Conservation (phyloP, 2,329 filamentous ascomycete genomes). For the Sclerotinia trifoliorum region DNA sequence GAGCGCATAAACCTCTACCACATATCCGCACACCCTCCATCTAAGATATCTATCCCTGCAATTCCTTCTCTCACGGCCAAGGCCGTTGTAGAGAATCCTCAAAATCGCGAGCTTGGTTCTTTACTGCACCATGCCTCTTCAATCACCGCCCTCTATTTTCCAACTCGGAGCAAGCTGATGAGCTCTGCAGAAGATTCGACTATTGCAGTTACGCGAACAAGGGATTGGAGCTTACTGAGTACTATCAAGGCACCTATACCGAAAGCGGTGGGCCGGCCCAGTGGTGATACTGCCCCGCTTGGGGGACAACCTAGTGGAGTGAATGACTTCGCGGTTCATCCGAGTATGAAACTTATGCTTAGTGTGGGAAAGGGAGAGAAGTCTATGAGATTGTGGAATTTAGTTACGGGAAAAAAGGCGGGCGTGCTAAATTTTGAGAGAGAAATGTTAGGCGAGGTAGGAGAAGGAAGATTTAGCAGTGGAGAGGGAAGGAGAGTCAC, state of each 20-base stretch:
- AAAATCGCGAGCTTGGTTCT: constrained; percentile 84
- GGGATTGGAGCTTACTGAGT: constrained; percentile 86
- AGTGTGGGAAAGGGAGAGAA: constrained; percentile 86
- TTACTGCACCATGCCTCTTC: constrained; percentile 83
- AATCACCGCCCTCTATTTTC: constrained; percentile 77
- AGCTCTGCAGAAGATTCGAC: constrained; percentile 89
- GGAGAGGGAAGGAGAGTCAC: constrained; percentile 81
- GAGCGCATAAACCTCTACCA: constrained; percentile 95
- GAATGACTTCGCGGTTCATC: constrained; percentile 93
- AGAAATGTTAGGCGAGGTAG: constrained; percentile 69
- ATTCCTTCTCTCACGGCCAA: constrained; percentile 68
- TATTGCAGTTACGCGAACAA: constrained; percentile 79
- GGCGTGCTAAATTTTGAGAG: constrained; percentile 83
- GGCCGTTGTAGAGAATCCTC: constrained; percentile 77
- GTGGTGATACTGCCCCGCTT: constrained; percentile 81
- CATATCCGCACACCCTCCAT: constrained; percentile 68
- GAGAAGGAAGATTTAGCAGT: constrained; percentile 71
- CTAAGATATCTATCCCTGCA: constrained; percentile 54
- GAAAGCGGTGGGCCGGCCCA: constrained; percentile 75
- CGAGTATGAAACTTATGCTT: constrained; percentile 95
- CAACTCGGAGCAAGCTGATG: constrained; percentile 81
- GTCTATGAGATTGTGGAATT: constrained; percentile 92
- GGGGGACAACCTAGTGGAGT: constrained; percentile 83
- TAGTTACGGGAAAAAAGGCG: constrained; percentile 94
- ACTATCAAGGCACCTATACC: constrained; percentile 87